Percentiles rank a stretch among this genome's conserved stretches.
Conservation (phyloP, 2,329 filamentous ascomycete species). For the Phyllachora maydis region DNA sequence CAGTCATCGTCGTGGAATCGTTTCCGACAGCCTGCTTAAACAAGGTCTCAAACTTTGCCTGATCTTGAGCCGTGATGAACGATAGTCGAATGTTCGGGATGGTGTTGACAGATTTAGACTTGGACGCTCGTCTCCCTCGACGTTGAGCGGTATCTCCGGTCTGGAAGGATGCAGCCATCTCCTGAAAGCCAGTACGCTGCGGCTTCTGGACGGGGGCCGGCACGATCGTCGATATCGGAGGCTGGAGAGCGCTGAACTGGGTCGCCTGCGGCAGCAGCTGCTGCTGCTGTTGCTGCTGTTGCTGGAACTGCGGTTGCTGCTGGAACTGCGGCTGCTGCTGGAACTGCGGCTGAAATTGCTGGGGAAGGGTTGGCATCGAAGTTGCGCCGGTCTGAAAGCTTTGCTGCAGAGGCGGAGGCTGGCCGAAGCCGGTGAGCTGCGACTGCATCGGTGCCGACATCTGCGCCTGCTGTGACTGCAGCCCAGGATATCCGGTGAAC, state of each 20-base stretch:
- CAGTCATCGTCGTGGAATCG: slow-evolving; percentile 67
- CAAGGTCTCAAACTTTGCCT: slow-evolving; percentile 90
- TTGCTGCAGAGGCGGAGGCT: slow-evolving; percentile 26
- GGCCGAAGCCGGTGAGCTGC: slow-evolving; percentile 44
- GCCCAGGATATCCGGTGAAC: slow-evolving; percentile 32
- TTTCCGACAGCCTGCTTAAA: slow-evolving; percentile 91
- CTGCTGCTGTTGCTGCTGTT: slow-evolving; percentile 25
- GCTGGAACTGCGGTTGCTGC: slow-evolving; percentile 22
- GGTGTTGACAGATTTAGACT: slow-evolving; percentile 60
- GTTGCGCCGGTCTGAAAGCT: slow-evolving; percentile 39
- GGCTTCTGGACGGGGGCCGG: slow-evolving; percentile 20
- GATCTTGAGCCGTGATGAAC: slow-evolving; percentile 88
- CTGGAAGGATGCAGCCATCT: slow-evolving; percentile 48
- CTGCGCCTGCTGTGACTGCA: slow-evolving; percentile 16
- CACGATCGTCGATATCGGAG: slow-evolving; percentile 20
- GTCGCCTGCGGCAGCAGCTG: slow-evolving; percentile 21
- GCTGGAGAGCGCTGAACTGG: slow-evolving; percentile 24
- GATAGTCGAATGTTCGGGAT: slow-evolving; percentile 89
- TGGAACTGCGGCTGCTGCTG: slow-evolving; percentile 29
- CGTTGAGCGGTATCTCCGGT: slow-evolving; percentile 22
- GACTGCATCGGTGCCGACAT: slow-evolving; percentile 32
- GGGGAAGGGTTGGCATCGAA: slow-evolving; percentile 33
- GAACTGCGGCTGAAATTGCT: slow-evolving; percentile 36
- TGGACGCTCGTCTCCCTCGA: slow-evolving; percentile 23
- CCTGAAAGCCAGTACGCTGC: slow-evolving; percentile 42